phyloP scores from a whole-genome alignment of 345 rosid genomes.

The Arabis hirsuta region DNA sequence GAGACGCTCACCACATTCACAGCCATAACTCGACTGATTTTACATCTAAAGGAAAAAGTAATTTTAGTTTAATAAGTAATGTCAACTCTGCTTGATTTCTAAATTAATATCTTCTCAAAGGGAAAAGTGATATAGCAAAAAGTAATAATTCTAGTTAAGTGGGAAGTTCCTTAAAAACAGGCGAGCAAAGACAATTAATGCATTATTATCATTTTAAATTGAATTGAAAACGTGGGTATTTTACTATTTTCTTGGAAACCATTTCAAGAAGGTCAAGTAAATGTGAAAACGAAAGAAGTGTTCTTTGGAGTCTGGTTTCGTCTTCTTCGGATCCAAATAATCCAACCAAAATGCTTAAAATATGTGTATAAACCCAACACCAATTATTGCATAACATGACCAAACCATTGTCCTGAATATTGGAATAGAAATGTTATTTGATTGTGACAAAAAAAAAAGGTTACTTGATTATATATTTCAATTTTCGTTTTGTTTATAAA shows the following conservation, averaged over 20 bases:
- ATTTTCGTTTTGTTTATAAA: too few relatives aligned
- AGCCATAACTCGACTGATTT: too few relatives aligned
- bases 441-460: too few relatives aligned
- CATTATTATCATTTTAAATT: conserved; percentile 3
- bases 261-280: conserved; percentile 8
- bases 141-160: neutral
- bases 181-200: neutral
- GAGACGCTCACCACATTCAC: too few relatives aligned
- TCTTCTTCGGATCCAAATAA: neutral
- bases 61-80: too few relatives aligned
- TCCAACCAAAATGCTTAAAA: neutral
- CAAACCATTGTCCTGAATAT: conserved; percentile 6
- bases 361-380: neutral
- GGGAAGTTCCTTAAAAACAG: conserved; percentile 13
- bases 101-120: neutral
- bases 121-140: conserved; percentile 9
- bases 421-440: neutral
- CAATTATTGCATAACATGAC: neutral
- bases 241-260: conserved; percentile 16
- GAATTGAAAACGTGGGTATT: conserved; percentile 33
- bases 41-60: too few relatives aligned
- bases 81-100: neutral
- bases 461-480: neutral
- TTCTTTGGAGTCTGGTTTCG: neutral
- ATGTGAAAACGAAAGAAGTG: conserved; percentile 18